Percentiles rank a stretch among this genome's conserved stretches.
Evolutionary conservation across 2,329 filamentous ascomycete genomes (phyloP).

Genomic region (Clarireedia monteithiana): DNA sequence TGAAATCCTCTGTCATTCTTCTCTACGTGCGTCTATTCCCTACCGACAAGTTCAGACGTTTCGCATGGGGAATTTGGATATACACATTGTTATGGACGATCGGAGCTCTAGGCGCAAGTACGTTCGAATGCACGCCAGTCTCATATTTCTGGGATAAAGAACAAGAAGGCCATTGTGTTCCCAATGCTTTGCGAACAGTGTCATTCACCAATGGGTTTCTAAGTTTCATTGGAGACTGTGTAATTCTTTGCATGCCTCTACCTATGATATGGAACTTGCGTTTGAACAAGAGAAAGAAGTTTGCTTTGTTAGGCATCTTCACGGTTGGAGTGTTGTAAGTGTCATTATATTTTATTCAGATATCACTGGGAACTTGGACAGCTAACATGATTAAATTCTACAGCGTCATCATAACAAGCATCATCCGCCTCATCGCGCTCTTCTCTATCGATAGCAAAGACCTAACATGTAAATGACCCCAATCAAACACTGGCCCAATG

Average conservation of each 20-base stretch:
- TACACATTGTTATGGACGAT: conserved; percentile 18
- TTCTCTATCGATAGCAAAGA: background rate
- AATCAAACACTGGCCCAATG: background rate
- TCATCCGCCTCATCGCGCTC: background rate
- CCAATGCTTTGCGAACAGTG: conserved; percentile 11
- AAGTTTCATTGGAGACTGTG: conserved; percentile 12
- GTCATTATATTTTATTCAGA: background rate
- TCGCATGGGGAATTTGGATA: conserved; percentile 12
- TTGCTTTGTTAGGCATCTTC: conserved; percentile 14
- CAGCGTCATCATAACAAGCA: background rate
- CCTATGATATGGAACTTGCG: conserved; percentile 14
- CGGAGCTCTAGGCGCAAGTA: conserved; percentile 14
- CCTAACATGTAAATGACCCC: background rate
- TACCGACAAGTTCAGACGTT: conserved; percentile 11
- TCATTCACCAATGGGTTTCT: conserved; percentile 15
- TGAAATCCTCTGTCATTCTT: conserved; percentile 20
- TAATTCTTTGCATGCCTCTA: conserved; percentile 11
- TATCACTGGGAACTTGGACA: background rate
- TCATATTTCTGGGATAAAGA: conserved; percentile 18
- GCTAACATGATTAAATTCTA: background rate
- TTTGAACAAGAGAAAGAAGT: conserved; percentile 9
- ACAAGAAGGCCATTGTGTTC: conserved; percentile 10
- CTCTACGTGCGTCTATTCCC: conserved; percentile 20
- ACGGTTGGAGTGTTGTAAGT: conserved; percentile 13
- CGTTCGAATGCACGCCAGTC: conserved; percentile 16